Percentiles rank a stretch among this genome's conserved stretches.
These are phyloP conservation scores for Gloeophyllum trabeum DNA, from an alignment of 768 basidiomycete species.

Conservation along the genomic window DNA sequence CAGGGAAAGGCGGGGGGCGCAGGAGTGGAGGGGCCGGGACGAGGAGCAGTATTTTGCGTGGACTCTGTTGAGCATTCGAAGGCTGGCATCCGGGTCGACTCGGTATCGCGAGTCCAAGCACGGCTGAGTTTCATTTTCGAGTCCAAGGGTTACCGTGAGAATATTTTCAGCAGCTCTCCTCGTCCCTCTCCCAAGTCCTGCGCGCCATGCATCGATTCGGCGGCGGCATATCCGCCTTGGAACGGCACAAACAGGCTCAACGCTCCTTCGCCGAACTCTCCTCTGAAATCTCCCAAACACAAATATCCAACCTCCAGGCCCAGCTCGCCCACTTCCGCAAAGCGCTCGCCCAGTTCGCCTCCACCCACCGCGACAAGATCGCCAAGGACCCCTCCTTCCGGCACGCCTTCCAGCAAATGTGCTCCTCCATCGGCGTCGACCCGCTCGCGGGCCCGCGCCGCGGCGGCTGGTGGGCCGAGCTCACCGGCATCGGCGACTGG, in stretches of 20 bases:
- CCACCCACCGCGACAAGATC: slow-evolving; percentile 77
- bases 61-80: too few species aligned
- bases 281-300: slow-evolving; percentile 59
- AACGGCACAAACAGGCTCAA: slow-evolving; percentile 74
- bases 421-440: slow-evolving; percentile 88
- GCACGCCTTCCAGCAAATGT: slow-evolving; percentile 93
- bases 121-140: too few species aligned
- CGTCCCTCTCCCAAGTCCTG: too few species aligned
- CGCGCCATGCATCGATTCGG: slow-evolving; percentile 73
- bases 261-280: slow-evolving; percentile 79
- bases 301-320: slow-evolving; percentile 67
- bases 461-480: slow-evolving; percentile 88
- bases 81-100: too few species aligned
- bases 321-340: slow-evolving; percentile 81
- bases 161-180: too few species aligned
- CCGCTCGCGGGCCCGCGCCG: slow-evolving; percentile 79
- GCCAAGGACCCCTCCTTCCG: slow-evolving; percentile 77
- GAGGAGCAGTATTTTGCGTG: too few species aligned
- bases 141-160: too few species aligned
- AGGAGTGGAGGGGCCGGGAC: too few species aligned
- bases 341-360: slow-evolving; percentile 70
- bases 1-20: too few species aligned
- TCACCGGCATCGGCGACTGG: slow-evolving; percentile 87
- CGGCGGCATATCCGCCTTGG: slow-evolving; percentile 84
- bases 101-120: too few species aligned